Evolutionary conservation across 371 early-diverging fungal species (phyloP), one percentile per base, ranked within the genome.

Genomic region (Mucor saturninus): DNA sequence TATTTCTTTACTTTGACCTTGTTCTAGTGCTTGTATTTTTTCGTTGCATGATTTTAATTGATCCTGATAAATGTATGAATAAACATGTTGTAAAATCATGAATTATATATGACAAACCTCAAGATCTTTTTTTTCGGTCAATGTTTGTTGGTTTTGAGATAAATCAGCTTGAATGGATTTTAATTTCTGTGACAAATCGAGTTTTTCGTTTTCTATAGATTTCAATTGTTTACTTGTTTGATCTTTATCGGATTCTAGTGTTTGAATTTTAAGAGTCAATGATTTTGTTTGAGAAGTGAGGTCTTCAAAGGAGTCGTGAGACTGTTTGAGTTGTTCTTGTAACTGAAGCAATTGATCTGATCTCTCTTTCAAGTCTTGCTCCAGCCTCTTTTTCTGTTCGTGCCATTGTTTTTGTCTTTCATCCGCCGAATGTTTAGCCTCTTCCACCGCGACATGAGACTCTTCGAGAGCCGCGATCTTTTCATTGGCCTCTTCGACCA

Each of bases 391-490:
- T 9, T 61, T 61, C 46, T 76, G 74, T 9, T 77, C 69, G 46
- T 62, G 57, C 69, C 66, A 69, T 38, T 63, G 59, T n/a, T 73
- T 69, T 67, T 85, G 39, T 52, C 65, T 62, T 31, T 72, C 45
- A 61, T 71, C 56, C 2, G 83, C 49, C 45, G 75, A 74, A 1
- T 54, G 48, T 30, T 70, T 73, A 0, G 56, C 54, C 26, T 70
- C 67, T 30, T 69, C 69, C 2, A 70, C 68, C 43, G 71, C 56
- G 11, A 42, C 21, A 29, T 71, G 73, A 32, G 66, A 64, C 42
- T 86, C 85, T 52, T 86, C 86, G 37, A 85, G 66, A 15, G 80
- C 79, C n/a, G 76, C 65, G 2, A 74, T 65, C 38, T 78, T 76
- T 31, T 86, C 83, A 15, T 83, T 75, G 0, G 76, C 75, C 64